Percentiles rank a stretch among this genome's conserved stretches.
phyloP scores from a whole-genome alignment of 1,284 basidiomycete species.

The Puccinia hordei region DNA sequence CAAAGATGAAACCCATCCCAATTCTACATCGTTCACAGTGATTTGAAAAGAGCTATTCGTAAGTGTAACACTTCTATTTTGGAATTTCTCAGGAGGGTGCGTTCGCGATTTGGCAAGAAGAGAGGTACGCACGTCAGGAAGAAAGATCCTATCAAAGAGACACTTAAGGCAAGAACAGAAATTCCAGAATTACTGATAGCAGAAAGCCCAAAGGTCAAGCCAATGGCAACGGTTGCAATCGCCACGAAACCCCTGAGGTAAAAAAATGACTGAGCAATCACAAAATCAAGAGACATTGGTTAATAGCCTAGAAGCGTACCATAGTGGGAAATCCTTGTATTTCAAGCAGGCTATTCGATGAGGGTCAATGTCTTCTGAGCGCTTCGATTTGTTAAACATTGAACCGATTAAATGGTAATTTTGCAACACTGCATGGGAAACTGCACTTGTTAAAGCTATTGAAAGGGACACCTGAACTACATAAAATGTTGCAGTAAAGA shows the following conservation, averaged over 20 bases:
- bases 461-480: constrained; percentile 19
- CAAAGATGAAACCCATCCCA: constrained; percentile 1
- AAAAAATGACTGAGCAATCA: background rate
- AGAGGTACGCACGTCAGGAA: constrained; percentile 10
- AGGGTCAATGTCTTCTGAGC: constrained; percentile 13
- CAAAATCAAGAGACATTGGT: background rate
- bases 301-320: background rate
- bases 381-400: constrained; percentile 13
- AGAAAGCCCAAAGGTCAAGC: constrained; percentile 3
- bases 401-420: constrained; percentile 6
- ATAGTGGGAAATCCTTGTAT: constrained; percentile 33
- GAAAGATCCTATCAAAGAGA: constrained; percentile 10
- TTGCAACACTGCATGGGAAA: constrained; percentile 22
- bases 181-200: constrained; percentile 25
- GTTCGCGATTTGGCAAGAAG: too few species aligned
- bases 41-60: background rate
- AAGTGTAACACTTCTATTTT: background rate
- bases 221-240: constrained; percentile 15
- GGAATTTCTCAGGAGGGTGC: too few species aligned
- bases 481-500: constrained; percentile 10
- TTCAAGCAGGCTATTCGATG: constrained; percentile 34
- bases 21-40: background rate
- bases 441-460: background rate
- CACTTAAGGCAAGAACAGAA: constrained; percentile 1
- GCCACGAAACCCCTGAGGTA: constrained; percentile 9